Evolutionary conservation across 1,139 yeast species (phyloP).

Genomic region (Neolecta irregularis): DNA sequence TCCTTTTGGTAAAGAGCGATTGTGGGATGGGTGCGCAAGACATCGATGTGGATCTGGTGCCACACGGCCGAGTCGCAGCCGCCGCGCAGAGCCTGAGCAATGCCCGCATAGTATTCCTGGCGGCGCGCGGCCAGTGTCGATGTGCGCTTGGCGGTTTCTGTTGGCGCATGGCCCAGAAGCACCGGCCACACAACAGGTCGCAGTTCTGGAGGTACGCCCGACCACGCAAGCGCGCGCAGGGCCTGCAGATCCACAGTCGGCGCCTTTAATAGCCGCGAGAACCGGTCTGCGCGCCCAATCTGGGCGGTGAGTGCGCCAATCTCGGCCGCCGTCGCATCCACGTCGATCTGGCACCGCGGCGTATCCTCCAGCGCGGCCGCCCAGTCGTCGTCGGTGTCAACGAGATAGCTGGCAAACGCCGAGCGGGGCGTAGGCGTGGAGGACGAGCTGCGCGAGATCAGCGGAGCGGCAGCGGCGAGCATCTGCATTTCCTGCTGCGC

Average conservation of each 20-base stretch:
- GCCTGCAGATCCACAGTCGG: constrained; percentile 51
- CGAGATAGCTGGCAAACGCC: too few species aligned
- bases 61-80: constrained; percentile 60
- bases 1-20: constrained; percentile 53
- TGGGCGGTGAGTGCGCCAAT: constrained; percentile 43
- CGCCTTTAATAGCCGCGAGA: constrained; percentile 45
- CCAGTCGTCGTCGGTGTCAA: too few species aligned
- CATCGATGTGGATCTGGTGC: constrained; percentile 93
- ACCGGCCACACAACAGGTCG: constrained; percentile 85
- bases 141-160: constrained; percentile 61
- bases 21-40: constrained; percentile 85
- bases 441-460: too few species aligned
- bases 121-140: constrained; percentile 63
- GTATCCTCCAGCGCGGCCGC: too few species aligned
- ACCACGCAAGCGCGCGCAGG: constrained; percentile 73
- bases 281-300: constrained; percentile 48
- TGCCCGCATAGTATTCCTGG: constrained; percentile 55
- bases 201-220: constrained; percentile 73
- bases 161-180: constrained; percentile 75
- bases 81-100: constrained; percentile 35
- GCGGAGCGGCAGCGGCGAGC: too few species aligned
- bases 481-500: too few species aligned
- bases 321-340: constrained; percentile 32
- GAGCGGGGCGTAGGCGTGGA: too few species aligned
- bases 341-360: too few species aligned